Conservation (phyloP, 768 basidiomycete genomes). For the Trametes punicea region DNA sequence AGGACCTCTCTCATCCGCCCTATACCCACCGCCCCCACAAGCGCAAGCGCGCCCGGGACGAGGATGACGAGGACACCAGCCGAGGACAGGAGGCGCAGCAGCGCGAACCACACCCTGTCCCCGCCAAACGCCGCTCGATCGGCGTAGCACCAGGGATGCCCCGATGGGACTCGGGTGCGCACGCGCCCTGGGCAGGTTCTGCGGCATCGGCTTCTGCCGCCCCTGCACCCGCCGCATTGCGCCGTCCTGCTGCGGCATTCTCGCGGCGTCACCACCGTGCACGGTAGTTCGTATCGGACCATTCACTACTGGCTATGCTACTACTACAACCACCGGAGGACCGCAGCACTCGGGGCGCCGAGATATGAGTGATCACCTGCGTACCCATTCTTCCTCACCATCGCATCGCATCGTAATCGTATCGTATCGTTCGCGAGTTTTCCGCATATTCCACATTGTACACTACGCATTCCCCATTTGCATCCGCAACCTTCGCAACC, state of each 20-base stretch:
- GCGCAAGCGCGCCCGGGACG: conserved; percentile 44
- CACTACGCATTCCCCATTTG: conserved; percentile 10
- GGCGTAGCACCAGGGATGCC: neutral
- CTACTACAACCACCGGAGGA: too few species aligned
- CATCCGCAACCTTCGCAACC: neutral
- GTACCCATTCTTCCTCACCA: neutral
- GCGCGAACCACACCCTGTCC: neutral
- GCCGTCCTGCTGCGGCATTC: conserved; percentile 15
- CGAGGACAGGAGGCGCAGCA: neutral
- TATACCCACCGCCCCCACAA: conserved; percentile 56
- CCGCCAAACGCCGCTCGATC: conserved; percentile 22
- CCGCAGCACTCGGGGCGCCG: neutral
- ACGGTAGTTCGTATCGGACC: too few species aligned
- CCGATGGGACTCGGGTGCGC: neutral
- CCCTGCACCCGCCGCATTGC: neutral
- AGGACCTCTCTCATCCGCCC: conserved; percentile 67
- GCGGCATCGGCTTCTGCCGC: neutral
- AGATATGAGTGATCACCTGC: neutral
- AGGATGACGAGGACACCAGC: conserved; percentile 9
- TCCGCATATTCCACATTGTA: conserved; percentile 14
- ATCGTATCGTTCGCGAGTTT: neutral
- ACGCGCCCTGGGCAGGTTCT: too few species aligned
- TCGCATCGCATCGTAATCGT: neutral
- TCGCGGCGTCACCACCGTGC: conserved; percentile 19
- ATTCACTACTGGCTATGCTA: too few species aligned